phyloP scores from a whole-genome alignment of 768 basidiomycete species.

The Leucosporidium creatinivorum region DNA sequence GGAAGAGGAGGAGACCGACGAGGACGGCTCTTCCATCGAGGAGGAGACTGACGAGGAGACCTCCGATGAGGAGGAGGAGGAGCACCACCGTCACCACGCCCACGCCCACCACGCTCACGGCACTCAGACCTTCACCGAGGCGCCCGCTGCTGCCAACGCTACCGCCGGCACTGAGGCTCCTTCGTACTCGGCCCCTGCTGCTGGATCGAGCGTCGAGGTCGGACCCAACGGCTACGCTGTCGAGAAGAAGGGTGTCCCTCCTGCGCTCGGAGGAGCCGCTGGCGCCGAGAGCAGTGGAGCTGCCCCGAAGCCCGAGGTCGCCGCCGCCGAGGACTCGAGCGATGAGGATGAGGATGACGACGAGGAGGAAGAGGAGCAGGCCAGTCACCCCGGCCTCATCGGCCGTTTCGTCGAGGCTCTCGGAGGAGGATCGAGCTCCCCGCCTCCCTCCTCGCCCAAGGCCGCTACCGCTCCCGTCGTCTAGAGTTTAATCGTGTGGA shows the following conservation, averaged over 20 bases:
- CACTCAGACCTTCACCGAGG: background rate
- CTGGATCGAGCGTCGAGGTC: conserved; percentile 22
- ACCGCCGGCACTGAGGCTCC: conserved; percentile 15
- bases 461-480: too few relatives aligned
- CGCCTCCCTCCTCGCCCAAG: too few relatives aligned
- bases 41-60: conserved; percentile 44
- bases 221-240: conserved; percentile 33
- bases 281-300: background rate
- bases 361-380: background rate
- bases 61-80: conserved; percentile 32
- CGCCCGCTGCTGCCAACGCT: conserved; percentile 2
- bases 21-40: conserved; percentile 52
- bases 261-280: background rate
- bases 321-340: conserved; percentile 1
- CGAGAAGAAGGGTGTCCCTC: conserved; percentile 34
- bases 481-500: too few relatives aligned
- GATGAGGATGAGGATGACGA: background rate
- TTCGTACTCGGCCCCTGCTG: conserved; percentile 31
- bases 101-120: conserved; percentile 4
- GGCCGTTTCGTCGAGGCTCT: conserved; percentile 16
- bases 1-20: conserved; percentile 55
- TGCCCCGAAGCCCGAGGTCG: background rate
- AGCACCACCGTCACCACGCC: conserved; percentile 12
- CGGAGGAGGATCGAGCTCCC: background rate
- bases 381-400: background rate